Base-by-base conservation (phyloP, 2,329 filamentous ascomycete species). In the Monosporascus sp. region DNA sequence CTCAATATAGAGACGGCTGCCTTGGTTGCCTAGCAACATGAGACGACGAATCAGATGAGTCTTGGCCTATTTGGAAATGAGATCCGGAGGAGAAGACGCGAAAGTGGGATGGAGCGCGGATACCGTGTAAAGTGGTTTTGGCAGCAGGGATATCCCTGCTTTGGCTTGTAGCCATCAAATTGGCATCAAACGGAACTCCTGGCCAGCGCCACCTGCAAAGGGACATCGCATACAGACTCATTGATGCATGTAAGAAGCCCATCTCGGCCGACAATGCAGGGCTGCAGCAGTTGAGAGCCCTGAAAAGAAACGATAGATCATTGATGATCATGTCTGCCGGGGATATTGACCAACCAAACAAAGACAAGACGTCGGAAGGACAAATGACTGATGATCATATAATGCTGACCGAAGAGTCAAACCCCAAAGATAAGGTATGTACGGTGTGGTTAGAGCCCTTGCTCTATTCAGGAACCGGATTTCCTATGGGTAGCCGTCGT, bases 51-150 rank as follows among this genome's bases (percentile, higher is more conserved):
- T 58, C 55, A 38, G 55, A 40, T 56, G 58, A 54, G 61, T 63
- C 61, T 57, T 63, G 58, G 61, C 58, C 52, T 59, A 57, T 49
- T 24, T 24, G 53, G 53, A 50, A 57, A 40, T 55, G 37, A 53
- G 50, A 52, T 46, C 49, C 56, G 59, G 65, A 57, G 62, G 59
- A 60, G 57, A 51, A 46, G 49, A 52, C 58, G 58, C 63, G 60
- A 65, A 64, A 63, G 67, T 65, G 63, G 61, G 60, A 64, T 64
- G 65, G 60, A 60, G 65, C 67, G 64, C 66, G 67, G 59, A 62
- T 55, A 66, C 65, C 69, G 68, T 68, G 68, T 71, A 70, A 70
- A 70, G 68, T 70, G 68, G 66, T 68, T 69, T 67, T 52, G 5
- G 9, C 9, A 14, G 11, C 31, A 35, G 11, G 31, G 31, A 14